Base-by-base conservation (phyloP, 306 rosid species). In the Quercus parvula region DNA sequence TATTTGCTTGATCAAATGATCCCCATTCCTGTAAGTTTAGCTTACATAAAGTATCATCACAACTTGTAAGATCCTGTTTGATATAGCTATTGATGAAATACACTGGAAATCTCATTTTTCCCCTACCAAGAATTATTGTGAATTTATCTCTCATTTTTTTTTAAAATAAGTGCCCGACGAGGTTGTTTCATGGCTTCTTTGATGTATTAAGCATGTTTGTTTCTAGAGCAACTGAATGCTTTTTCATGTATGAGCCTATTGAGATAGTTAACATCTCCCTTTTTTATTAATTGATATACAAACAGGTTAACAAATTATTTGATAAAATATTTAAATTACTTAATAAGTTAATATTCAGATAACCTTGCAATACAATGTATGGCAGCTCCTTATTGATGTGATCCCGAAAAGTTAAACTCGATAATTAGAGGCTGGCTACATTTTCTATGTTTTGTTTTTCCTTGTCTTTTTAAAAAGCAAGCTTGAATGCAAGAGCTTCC, bases 21-120 rank as follows among this genome's bases (percentile, higher is more conserved):
- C 81, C 90, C 89, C 44, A 84, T 83, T 89, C 97, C 92, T 84
- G 98, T 94, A 87, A 75, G 98, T 82, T 66, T 86, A 61, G 13
- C 75, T 27, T 75, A 55, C 73, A 35, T 22, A 38, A 74, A 79
- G 30, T 59, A 14, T 27, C 4, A 58, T 6, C 15, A 4, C 15
- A 52, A 70, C 62, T 77, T 73, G 31, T 78, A 57, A 56, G 81
- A 81, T 82, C 54, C 30, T 81, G 68, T 82, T 61, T 81, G 46
- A 62, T 83, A 46, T 51, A 51, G 71, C 70, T 62, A 72, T 52
- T 82, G 71, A 85, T 78, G 78, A 71, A 13, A 24, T 44, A 12
- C 15, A 49, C 15, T 49, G 54, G 54, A 49, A 49, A 1, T 12
- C 17, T 49, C 54, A 3, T 49, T 13, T 3, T 49, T 12, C 54